phyloP scores from a whole-genome alignment of 1,139 yeast species.

The Hyphopichia wangnamkhiaoensis region DNA sequence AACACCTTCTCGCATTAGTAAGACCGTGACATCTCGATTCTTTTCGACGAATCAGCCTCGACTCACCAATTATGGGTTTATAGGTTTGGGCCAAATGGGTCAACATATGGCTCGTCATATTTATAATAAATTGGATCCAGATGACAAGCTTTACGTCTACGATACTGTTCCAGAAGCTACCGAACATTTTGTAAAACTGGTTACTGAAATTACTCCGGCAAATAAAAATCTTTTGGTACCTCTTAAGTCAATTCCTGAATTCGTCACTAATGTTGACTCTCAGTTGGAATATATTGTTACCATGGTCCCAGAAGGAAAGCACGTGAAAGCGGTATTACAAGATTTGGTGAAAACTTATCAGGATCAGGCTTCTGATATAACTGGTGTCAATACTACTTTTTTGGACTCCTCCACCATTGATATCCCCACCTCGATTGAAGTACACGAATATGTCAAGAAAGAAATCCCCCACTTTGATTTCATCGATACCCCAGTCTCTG shows the following conservation, averaged over 20 bases:
- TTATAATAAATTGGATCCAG: conserved; percentile 39
- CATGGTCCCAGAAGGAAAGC: conserved; percentile 63
- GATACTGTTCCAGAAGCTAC: conserved; percentile 42
- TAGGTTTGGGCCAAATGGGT: conserved; percentile 65
- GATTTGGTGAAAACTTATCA: conserved; percentile 38
- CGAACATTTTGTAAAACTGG: conserved; percentile 25
- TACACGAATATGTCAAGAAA: conserved; percentile 37
- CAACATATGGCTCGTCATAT: conserved; percentile 61
- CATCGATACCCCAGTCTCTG: conserved; percentile 63
- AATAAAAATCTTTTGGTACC: conserved; percentile 21
- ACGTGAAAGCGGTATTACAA: conserved; percentile 46
- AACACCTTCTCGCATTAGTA: too few relatives aligned
- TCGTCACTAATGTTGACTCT: conserved; percentile 39
- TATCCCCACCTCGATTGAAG: conserved; percentile 47
- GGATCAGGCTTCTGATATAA: conserved; percentile 10
- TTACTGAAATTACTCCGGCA: conserved; percentile 24
- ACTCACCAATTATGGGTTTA: conserved; percentile 46
- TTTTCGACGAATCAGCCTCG: neutral
- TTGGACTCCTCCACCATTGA: conserved; percentile 61
- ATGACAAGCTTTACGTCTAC: conserved; percentile 45
- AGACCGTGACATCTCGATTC: neutral
- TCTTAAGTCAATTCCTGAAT: conserved; percentile 25
- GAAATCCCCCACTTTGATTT: conserved; percentile 40
- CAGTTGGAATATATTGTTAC: conserved; percentile 48
- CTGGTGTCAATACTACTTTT: conserved; percentile 21